Conservation (phyloP, 2,329 filamentous ascomycete genomes). For the Aureobasidium musti region DNA sequence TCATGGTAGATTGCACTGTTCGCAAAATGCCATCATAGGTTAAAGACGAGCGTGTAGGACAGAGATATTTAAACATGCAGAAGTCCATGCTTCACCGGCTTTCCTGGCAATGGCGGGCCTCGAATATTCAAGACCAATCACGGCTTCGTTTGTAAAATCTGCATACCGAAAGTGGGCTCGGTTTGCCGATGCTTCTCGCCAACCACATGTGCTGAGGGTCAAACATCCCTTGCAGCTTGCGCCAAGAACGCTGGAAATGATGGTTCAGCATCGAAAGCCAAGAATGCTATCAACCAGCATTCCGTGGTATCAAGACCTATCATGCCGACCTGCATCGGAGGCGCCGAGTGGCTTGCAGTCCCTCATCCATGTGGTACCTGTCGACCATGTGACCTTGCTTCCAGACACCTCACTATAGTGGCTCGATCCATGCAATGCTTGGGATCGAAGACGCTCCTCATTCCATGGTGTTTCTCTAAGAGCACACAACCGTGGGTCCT, state of each 20-base stretch:
- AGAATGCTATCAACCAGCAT: background rate
- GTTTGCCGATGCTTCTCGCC: background rate
- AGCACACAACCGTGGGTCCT: background rate
- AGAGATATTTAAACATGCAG: no score
- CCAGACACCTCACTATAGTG: background rate
- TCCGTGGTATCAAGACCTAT: background rate
- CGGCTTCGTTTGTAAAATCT: background rate
- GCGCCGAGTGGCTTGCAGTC: background rate
- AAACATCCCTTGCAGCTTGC: no score
- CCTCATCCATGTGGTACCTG: background rate
- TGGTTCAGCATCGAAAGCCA: no score
- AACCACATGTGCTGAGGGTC: conserved; percentile 4
- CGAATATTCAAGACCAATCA: background rate
- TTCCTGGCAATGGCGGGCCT: background rate
- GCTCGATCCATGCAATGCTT: background rate
- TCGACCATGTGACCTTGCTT: background rate
- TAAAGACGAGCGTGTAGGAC: no score
- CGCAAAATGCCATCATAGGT: no score
- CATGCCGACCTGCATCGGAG: conserved; percentile 1
- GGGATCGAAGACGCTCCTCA: background rate
- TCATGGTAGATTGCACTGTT: no score
- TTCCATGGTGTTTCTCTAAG: background rate
- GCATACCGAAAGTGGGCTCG: background rate
- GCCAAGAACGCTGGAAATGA: no score
- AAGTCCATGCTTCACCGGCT: background rate